Conservation (phyloP, 2,329 filamentous ascomycete genomes). For the Pseudopyricularia javanii region DNA sequence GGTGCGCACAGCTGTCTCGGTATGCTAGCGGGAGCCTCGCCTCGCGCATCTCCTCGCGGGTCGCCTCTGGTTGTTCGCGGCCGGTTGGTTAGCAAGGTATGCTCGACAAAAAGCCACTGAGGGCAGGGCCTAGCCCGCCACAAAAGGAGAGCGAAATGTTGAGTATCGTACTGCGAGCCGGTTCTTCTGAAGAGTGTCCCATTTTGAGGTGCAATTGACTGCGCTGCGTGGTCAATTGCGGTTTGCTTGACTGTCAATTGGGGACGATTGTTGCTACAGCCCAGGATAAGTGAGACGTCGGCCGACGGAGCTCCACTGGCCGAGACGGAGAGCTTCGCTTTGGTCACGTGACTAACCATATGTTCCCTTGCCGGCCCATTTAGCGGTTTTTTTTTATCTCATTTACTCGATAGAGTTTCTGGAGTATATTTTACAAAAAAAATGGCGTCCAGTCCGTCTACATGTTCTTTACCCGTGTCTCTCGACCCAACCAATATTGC, state of each 20-base stretch:
- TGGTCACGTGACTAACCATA: not conserved
- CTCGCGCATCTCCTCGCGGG: conserved; percentile 86
- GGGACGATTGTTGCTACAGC: not conserved
- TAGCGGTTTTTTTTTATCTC: too few relatives aligned
- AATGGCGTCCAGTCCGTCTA: too few relatives aligned
- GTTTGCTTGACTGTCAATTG: not conserved
- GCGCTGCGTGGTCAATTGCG: conserved; percentile 1
- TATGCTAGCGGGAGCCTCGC: conserved; percentile 81
- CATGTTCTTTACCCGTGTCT: too few relatives aligned
- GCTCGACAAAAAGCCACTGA: not conserved
- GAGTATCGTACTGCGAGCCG: conserved; percentile 1
- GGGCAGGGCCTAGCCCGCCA: not conserved
- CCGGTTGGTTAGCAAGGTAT: not conserved
- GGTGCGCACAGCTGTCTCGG: conserved; percentile 88
- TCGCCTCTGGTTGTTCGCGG: conserved; percentile 43
- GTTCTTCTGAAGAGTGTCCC: not conserved
- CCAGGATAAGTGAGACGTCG: not conserved
- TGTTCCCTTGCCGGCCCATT: too few relatives aligned
- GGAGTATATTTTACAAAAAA: too few relatives aligned
- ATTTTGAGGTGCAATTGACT: conserved; percentile 3
- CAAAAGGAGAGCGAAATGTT: not conserved
- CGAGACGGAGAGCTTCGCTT: not conserved
- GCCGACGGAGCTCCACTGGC: not conserved
- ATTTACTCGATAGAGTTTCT: too few relatives aligned
- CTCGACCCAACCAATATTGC: too few relatives aligned